These are phyloP conservation scores for Toxicodendron radicans DNA, from an alignment of 345 rosid species.

Conservation along the genomic window DNA sequence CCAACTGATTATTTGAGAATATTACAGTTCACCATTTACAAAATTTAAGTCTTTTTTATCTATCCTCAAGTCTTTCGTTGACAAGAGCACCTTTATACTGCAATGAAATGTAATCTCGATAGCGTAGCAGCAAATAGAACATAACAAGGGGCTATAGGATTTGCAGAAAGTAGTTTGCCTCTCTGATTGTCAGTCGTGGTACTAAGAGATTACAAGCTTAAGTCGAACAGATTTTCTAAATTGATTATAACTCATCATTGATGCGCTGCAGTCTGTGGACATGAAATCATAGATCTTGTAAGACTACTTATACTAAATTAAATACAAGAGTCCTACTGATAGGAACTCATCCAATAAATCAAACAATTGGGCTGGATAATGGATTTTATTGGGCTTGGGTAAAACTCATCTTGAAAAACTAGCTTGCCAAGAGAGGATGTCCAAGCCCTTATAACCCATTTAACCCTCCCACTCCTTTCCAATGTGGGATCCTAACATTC, in stretches of 20 bases:
- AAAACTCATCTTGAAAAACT: too few species aligned
- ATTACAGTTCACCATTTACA: neutral
- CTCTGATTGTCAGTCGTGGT: neutral
- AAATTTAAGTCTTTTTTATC: neutral
- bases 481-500: too few species aligned
- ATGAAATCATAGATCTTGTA: neutral
- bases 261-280: neutral
- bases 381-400: too few species aligned
- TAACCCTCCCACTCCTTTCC: too few species aligned
- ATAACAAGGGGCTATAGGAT: neutral
- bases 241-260: slow-evolving; percentile 1
- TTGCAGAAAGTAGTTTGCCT: neutral
- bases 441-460: too few species aligned
- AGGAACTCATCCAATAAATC: too few species aligned
- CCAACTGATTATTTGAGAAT: neutral
- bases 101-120: neutral
- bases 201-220: neutral
- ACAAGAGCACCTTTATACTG: neutral
- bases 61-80: neutral
- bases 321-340: neutral
- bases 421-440: too few species aligned
- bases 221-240: neutral
- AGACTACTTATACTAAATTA: neutral
- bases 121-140: neutral
- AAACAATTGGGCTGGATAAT: too few species aligned